Evolutionary conservation across 1,284 basidiomycete genomes (phyloP).

Genomic region (Ceratobasidium sp.): DNA sequence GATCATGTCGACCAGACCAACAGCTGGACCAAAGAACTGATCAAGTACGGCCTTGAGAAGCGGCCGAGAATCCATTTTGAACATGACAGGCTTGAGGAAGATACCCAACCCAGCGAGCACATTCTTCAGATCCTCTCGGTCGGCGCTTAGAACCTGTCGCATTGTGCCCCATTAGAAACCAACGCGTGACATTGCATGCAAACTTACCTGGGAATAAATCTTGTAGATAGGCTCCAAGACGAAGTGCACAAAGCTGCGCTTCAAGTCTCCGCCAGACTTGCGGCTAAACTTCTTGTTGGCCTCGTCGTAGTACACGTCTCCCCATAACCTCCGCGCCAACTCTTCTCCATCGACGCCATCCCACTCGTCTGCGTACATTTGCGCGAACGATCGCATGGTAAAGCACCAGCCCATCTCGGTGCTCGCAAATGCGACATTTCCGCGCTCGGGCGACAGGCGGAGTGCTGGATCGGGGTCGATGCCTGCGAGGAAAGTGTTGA

Average conservation of each 20-base stretch:
- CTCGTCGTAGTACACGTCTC: conserved; percentile 93
- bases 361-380: conserved; percentile 95
- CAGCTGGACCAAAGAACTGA: conserved; percentile 93
- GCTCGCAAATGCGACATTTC: conserved; percentile 97
- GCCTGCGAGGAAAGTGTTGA: conserved; percentile 89
- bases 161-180: background rate
- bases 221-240: conserved; percentile 97
- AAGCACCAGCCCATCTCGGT: conserved; percentile 99
- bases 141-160: conserved; percentile 84
- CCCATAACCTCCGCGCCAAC: conserved; percentile 90
- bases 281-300: conserved; percentile 88
- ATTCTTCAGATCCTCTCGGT: conserved; percentile 79
- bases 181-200: conserved; percentile 17
- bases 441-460: conserved; percentile 90
- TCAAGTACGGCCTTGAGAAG: conserved; percentile 91
- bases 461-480: conserved; percentile 88
- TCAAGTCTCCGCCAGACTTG: conserved; percentile 81
- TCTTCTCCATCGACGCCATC: conserved; percentile 62
- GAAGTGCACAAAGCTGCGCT: conserved; percentile 94
- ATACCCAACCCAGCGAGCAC: conserved; percentile 87
- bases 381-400: conserved; percentile 91
- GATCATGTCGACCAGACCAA: conserved; percentile 92
- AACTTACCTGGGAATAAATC: conserved; percentile 76
- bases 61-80: conserved; percentile 97
- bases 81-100: conserved; percentile 88